Percentiles rank a stretch among this genome's conserved stretches.
Evolutionary conservation across 352 stramenopile species (phyloP).

Genomic region (Pythium phragmiticola): DNA sequence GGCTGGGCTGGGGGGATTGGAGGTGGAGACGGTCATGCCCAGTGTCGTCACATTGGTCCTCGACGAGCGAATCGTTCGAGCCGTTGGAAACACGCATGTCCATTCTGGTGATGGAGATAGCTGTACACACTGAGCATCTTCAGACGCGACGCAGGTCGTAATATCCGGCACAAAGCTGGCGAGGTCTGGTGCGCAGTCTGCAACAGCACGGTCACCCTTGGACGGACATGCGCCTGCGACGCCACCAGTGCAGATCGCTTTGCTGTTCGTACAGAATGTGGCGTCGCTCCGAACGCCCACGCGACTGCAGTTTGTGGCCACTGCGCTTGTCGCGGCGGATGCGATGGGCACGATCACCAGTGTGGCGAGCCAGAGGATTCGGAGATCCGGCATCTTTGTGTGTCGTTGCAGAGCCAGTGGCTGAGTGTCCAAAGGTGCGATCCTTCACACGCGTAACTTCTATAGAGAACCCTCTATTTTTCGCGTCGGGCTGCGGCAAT

Average conservation of each 20-base stretch:
- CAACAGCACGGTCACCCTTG: conserved; percentile 35
- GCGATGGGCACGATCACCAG: background rate
- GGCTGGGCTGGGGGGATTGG: background rate
- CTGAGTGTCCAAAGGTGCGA: no score
- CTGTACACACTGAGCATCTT: conserved; percentile 45
- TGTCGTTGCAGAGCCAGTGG: no score
- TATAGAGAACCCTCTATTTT: background rate
- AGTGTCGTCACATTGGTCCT: background rate
- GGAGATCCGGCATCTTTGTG: background rate
- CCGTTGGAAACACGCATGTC: conserved; percentile 37
- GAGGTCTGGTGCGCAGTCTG: conserved; percentile 27
- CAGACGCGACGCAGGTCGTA: conserved; percentile 32
- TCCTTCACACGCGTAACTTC: no score
- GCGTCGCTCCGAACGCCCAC: conserved; percentile 1
- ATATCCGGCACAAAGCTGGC: conserved; percentile 25
- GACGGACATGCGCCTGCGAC: conserved; percentile 31
- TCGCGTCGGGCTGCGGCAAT: background rate
- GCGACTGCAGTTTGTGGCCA: background rate
- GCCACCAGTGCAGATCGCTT: background rate
- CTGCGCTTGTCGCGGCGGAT: background rate
- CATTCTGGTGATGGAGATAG: conserved; percentile 22
- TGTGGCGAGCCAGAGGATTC: background rate
- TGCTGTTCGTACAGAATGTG: conserved; percentile 4
- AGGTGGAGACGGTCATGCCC: background rate
- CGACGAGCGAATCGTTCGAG: background rate